Conservation (phyloP, 345 rosid species). For the Linum lewisii region DNA sequence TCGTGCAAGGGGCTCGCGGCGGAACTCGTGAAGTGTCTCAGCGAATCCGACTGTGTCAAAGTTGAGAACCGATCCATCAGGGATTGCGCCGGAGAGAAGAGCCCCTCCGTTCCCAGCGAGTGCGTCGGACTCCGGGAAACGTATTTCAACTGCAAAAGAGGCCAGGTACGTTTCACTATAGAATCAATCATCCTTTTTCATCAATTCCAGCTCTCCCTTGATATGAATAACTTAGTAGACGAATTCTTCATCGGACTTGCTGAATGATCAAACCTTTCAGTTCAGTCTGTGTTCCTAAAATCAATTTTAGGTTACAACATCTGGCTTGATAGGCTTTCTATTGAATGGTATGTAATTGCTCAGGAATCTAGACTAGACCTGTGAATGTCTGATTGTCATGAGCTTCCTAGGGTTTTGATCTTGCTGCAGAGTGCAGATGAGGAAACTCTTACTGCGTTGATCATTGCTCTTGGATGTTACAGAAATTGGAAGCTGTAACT, state of each 20-base stretch:
- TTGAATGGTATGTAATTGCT: background rate
- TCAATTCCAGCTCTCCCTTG: background rate
- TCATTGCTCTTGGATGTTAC: background rate
- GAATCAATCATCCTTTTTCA: background rate
- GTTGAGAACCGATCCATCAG: constrained; percentile 63
- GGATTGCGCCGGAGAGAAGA: constrained; percentile 85
- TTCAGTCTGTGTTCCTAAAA: background rate
- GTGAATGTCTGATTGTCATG: background rate
- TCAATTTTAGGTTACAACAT: background rate
- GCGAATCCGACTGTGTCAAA: constrained; percentile 80
- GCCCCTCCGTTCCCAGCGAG: constrained; percentile 70
- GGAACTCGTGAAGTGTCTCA: constrained; percentile 91
- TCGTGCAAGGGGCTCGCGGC: constrained; percentile 93
- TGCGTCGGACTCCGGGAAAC: constrained; percentile 95
- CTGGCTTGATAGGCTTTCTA: background rate
- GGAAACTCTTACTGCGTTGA: background rate
- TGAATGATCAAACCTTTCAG: background rate
- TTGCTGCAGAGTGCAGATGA: background rate
- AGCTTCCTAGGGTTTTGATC: background rate
- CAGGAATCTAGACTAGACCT: too few species aligned
- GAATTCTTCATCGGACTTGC: background rate
- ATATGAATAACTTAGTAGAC: background rate
- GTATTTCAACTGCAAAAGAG: constrained; percentile 97
- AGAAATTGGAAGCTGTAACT: background rate
- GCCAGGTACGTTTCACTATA: constrained; percentile 49